Evolutionary conservation across 2,329 filamentous ascomycete genomes (phyloP).

Genomic region (Epicoccum sorghinum): DNA sequence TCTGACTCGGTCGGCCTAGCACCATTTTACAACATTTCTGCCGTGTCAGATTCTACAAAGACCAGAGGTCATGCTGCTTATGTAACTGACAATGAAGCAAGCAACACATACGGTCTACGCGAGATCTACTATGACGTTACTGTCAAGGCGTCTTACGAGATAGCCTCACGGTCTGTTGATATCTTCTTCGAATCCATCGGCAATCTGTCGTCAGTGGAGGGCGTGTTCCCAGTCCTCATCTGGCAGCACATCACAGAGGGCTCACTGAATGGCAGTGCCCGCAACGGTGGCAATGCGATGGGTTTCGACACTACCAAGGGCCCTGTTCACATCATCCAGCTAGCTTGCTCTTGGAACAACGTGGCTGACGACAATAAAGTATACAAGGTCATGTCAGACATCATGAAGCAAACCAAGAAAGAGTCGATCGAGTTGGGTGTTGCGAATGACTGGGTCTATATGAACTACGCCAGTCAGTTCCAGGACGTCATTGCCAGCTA

Average conservation of each 20-base stretch:
- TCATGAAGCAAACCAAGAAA: background rate
- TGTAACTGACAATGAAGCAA: background rate
- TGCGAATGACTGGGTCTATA: background rate
- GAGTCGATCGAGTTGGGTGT: background rate
- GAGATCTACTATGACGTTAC: background rate
- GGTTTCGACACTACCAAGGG: background rate
- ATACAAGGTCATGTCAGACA: background rate
- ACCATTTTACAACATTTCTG: background rate
- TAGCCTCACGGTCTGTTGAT: background rate
- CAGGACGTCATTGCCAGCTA: background rate
- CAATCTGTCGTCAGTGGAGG: background rate
- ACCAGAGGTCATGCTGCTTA: background rate
- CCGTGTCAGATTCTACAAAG: background rate
- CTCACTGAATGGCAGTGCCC: background rate
- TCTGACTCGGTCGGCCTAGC: background rate
- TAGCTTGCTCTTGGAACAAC: background rate
- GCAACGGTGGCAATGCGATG: background rate
- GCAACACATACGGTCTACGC: background rate
- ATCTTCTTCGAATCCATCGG: background rate
- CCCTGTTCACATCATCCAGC: background rate
- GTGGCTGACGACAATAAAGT: background rate
- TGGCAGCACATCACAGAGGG: background rate
- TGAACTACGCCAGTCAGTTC: background rate
- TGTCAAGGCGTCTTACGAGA: background rate
- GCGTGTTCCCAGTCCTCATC: background rate